Percentiles rank a stretch among this genome's conserved stretches.
phyloP scores from a whole-genome alignment of 2,329 filamentous ascomycete genomes.

The Penicillium fuscoglaucum region DNA sequence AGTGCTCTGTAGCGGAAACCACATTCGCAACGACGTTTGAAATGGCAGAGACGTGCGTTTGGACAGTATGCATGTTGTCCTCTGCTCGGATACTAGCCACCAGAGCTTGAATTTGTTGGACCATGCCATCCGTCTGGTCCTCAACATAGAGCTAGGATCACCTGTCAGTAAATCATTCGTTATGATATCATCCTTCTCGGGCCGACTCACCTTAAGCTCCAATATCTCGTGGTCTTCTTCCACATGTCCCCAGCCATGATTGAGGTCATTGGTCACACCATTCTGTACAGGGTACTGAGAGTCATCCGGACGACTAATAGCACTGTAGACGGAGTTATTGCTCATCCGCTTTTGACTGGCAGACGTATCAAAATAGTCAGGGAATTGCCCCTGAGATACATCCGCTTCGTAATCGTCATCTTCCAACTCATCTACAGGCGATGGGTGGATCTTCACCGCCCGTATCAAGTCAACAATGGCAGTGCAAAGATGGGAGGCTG shows the following conservation, averaged over 20 bases:
- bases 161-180: slow-evolving; percentile 14
- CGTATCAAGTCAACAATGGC: slow-evolving; percentile 84
- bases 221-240: slow-evolving; percentile 53
- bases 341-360: slow-evolving; percentile 53
- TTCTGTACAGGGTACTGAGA: slow-evolving; percentile 32
- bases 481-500: slow-evolving; percentile 83
- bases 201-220: slow-evolving; percentile 58
- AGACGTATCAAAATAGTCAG: slow-evolving; percentile 66
- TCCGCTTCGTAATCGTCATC: slow-evolving; percentile 71
- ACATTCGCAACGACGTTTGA: slow-evolving; percentile 69
- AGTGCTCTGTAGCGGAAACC: slow-evolving; percentile 63
- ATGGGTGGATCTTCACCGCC: slow-evolving; percentile 77
- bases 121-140: slow-evolving; percentile 75
- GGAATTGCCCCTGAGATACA: slow-evolving; percentile 63
- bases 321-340: slow-evolving; percentile 71
- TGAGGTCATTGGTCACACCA: slow-evolving; percentile 33
- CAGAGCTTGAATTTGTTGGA: slow-evolving; percentile 79
- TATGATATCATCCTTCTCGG: not conserved
- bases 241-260: slow-evolving; percentile 42
- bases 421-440: slow-evolving; percentile 72
- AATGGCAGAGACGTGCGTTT: slow-evolving; percentile 69
- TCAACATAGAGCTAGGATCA: slow-evolving; percentile 68
- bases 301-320: slow-evolving; percentile 62
- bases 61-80: slow-evolving; percentile 63
- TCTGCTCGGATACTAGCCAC: slow-evolving; percentile 70